Conservation (phyloP, 805 yeast genomes). For the Suhomyces prunicola region DNA sequence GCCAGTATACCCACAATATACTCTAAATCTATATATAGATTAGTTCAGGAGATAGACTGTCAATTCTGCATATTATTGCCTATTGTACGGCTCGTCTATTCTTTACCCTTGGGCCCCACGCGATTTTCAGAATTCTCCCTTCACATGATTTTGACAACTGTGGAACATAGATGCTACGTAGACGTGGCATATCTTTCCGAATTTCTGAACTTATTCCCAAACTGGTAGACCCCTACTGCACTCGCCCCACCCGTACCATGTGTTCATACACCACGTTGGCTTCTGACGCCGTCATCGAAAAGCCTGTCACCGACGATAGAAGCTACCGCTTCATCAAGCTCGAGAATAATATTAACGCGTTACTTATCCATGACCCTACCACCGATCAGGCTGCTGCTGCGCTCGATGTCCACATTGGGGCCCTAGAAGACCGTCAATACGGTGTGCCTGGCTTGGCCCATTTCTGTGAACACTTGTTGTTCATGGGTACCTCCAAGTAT, state of each 20-base stretch:
- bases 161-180: background rate
- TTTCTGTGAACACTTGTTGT: slow-evolving; percentile 61
- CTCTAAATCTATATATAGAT: no score
- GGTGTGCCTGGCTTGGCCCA: slow-evolving; percentile 73
- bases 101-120: background rate
- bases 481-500: slow-evolving; percentile 76
- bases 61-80: background rate
- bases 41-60: background rate
- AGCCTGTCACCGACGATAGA: slow-evolving; percentile 68
- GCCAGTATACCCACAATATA: no score
- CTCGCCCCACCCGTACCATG: background rate
- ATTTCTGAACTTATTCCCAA: background rate
- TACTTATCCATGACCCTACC: slow-evolving; percentile 64
- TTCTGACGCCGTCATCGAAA: slow-evolving; percentile 30
- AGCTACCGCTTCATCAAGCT: slow-evolving; percentile 63
- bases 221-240: background rate
- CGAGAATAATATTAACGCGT: slow-evolving; percentile 53
- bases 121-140: background rate
- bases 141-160: background rate
- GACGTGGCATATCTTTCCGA: background rate
- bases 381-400: slow-evolving; percentile 80
- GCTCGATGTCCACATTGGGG: slow-evolving; percentile 73
- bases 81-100: background rate
- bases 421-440: slow-evolving; percentile 63
- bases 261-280: slow-evolving; percentile 20